Conservation (phyloP, 1,284 basidiomycete species). For the Ustilago shanxiensis region DNA sequence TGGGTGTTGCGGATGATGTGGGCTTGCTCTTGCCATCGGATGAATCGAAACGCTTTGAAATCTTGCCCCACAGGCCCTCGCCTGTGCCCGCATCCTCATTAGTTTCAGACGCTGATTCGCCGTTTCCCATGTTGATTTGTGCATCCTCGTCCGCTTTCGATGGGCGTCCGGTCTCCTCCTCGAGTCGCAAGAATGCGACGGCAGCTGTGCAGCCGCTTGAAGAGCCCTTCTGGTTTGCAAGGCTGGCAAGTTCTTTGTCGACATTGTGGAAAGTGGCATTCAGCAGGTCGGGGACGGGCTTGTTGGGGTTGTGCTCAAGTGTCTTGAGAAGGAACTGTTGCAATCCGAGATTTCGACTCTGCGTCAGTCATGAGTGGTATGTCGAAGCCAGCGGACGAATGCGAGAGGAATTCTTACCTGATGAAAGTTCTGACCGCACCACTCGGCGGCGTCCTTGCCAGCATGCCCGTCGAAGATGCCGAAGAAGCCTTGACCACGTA, state of each 20-base stretch:
- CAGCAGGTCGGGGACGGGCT: conserved; percentile 85
- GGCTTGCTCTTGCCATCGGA: conserved; percentile 22
- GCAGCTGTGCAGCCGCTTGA: conserved; percentile 98
- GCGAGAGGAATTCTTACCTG: conserved; percentile 75
- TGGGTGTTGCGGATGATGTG: conserved; percentile 63
- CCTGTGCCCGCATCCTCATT: conserved; percentile 2
- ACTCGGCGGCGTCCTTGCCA: conserved; percentile 97
- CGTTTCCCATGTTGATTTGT: neutral
- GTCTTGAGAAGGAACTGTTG: conserved; percentile 71
- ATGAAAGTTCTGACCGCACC: conserved; percentile 97
- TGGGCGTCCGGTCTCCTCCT: conserved; percentile 75
- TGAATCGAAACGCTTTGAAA: conserved; percentile 41
- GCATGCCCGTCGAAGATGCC: conserved; percentile 99
- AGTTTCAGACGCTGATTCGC: conserved; percentile 1
- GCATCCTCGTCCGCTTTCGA: conserved; percentile 32
- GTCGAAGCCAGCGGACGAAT: neutral
- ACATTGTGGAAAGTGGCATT: conserved; percentile 94
- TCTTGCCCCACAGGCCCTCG: conserved; percentile 36
- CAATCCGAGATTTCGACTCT: neutral
- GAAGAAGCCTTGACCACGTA: conserved; percentile 96
- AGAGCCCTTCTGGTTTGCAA: conserved; percentile 88
- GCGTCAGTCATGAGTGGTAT: neutral
- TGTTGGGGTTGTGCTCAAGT: conserved; percentile 71
- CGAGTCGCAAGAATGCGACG: conserved; percentile 94
- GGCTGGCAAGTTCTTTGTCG: conserved; percentile 82